These are phyloP conservation scores for Lichtheimia ramosa DNA, from an alignment of 371 early-diverging fungal genomes.

Conservation along the genomic window DNA sequence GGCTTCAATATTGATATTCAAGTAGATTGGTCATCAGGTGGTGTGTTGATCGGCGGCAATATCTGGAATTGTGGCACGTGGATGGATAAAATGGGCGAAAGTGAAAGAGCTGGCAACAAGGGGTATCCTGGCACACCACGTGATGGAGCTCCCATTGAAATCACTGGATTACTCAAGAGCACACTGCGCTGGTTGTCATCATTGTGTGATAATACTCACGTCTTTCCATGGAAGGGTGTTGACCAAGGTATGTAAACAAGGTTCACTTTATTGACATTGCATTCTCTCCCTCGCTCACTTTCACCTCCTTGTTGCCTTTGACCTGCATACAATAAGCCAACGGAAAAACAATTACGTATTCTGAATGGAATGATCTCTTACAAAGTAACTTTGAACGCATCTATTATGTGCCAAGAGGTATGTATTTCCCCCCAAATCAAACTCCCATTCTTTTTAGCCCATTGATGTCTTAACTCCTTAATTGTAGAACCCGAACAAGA, in stretches of 20 bases:
- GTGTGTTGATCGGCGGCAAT: slow-evolving; percentile 89
- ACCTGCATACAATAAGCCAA: not conserved
- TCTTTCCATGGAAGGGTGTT: slow-evolving; percentile 44
- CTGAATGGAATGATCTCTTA: slow-evolving; percentile 79
- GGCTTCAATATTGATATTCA: slow-evolving; percentile 86
- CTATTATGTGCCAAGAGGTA: slow-evolving; percentile 85
- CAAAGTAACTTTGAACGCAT: slow-evolving; percentile 82
- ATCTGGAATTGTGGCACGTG: slow-evolving; percentile 96
- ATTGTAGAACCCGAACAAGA: slow-evolving; percentile 47
- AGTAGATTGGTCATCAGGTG: slow-evolving; percentile 66
- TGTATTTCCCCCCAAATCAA: slow-evolving; percentile 4
- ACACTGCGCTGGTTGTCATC: slow-evolving; percentile 79
- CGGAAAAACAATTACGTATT: slow-evolving; percentile 49
- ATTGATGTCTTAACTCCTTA: not conserved
- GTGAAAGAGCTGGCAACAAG: slow-evolving; percentile 84
- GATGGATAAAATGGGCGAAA: slow-evolving; percentile 99
- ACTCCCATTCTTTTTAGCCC: no score
- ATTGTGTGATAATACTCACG: slow-evolving; percentile 42
- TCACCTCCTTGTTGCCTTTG: no score
- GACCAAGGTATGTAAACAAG: no score
- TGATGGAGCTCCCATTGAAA: slow-evolving; percentile 92
- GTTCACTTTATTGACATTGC: not conserved
- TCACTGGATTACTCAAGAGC: slow-evolving; percentile 86
- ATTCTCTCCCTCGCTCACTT: not conserved
- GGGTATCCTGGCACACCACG: slow-evolving; percentile 94